Evolutionary conservation across 164 flowering plant species (phyloP), one percentile per base, ranked within the genome.

Genomic region (Stephania japonica): DNA sequence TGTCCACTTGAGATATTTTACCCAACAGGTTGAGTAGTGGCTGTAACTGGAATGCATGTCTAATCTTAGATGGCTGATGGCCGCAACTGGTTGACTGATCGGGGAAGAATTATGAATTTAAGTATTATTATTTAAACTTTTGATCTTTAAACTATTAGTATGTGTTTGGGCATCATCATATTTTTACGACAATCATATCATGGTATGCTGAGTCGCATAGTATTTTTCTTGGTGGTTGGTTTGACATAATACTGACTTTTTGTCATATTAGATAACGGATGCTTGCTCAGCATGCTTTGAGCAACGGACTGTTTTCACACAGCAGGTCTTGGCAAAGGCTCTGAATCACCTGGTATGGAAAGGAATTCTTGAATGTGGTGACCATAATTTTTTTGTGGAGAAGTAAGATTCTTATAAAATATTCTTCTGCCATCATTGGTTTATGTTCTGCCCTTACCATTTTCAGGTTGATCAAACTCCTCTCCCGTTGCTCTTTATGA

Each of bases 261-360:
- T 50, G 27, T 80, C 12, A 23, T 80, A 78, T 56, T 93, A 95
- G 99, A 85, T 95, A 79, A 95, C 85, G 25, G 99, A 95, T 85
- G 97, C 91, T 73, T 93, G 98, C 75, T 87, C 99, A 26, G 95
- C 98, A 77, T 95, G 99, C 81, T 93, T 95, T 78, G 99, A 93
- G 85, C 99, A 95, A 78, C 93, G 93, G 7, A 95, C 96, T 14
- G 99, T 95, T 64, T 95, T 95, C 82, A 95, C 99, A 25, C 97
- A 91, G 80, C 97, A 90, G 77, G 99, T 95, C 65, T 80, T 93
- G 79, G 92, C 86, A 66, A 95, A 87, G 86, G 97, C 99, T 70
- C 84, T 95, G 80, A 86, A 86, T 78, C 91, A 88, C 78, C 84
- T 95, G 97, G 99, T 95, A 84, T 73, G 89, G 41, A 70, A 16